A percentile compares a stretch with the other conserved stretches of the same genome.
Conservation (phyloP, 139 green algal species). For the Trebouxia sp. region DNA sequence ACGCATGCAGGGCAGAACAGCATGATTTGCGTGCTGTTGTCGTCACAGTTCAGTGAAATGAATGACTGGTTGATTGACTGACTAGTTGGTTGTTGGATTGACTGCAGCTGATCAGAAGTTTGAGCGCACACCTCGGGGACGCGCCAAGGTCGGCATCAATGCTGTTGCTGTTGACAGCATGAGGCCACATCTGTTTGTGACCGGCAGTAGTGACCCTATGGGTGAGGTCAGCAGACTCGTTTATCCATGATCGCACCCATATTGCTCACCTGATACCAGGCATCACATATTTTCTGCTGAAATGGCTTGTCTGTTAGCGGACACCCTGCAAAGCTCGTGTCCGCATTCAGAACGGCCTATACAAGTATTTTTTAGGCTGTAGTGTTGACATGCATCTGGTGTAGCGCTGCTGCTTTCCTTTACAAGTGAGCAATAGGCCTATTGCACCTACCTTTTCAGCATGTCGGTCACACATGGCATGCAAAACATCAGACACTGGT, state of each 20-base stretch:
- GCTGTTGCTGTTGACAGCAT: slow-evolving; percentile 45
- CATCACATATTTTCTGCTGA: not conserved
- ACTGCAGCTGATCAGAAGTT: slow-evolving; percentile 43
- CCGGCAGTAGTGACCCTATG: slow-evolving; percentile 34
- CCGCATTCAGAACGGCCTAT: too few species aligned
- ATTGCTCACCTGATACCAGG: not conserved
- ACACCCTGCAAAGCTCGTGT: not conserved
- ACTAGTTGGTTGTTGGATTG: not conserved
- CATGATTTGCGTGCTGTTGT: too few species aligned
- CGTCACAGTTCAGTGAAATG: too few species aligned
- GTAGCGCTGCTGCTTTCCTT: too few species aligned
- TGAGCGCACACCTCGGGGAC: slow-evolving; percentile 24
- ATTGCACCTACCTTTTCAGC: too few species aligned
- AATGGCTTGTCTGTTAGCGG: not conserved
- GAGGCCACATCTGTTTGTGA: slow-evolving; percentile 48
- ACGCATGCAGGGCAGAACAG: too few species aligned
- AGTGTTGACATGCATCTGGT: too few species aligned
- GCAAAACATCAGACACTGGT: too few species aligned
- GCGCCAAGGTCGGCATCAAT: slow-evolving; percentile 32
- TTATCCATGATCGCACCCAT: not conserved
- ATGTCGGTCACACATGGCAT: not conserved
- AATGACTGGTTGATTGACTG: too few species aligned
- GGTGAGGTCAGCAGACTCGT: not conserved
- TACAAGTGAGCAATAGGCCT: too few species aligned
- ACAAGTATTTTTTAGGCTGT: too few species aligned